Evolutionary conservation across 768 basidiomycete species (phyloP).

Genomic region (Lentinula sp.): DNA sequence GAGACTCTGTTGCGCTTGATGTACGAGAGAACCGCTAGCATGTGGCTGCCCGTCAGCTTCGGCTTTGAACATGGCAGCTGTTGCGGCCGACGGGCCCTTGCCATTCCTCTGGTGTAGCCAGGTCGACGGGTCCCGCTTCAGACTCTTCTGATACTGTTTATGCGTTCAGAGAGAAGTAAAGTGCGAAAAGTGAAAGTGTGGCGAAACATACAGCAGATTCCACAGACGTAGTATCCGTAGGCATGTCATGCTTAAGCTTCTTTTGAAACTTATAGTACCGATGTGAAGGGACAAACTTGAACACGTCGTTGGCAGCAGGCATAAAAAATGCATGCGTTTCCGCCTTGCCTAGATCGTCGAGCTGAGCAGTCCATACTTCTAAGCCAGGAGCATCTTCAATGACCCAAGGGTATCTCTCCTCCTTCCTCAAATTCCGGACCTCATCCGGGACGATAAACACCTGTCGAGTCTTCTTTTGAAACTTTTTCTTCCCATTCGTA

Average conservation of each 20-base stretch:
- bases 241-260: conserved; percentile 68
- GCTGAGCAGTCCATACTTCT: conserved; percentile 76
- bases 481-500: conserved; percentile 57
- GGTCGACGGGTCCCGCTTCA: conserved; percentile 70
- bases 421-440: conserved; percentile 68
- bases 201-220: conserved; percentile 45
- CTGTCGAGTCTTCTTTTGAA: conserved; percentile 79
- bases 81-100: conserved; percentile 53
- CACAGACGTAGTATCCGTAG: conserved; percentile 62
- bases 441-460: conserved; percentile 81
- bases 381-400: conserved; percentile 71
- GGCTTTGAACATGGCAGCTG: conserved; percentile 64
- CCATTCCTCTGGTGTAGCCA: conserved; percentile 66
- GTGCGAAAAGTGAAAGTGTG: conserved; percentile 6
- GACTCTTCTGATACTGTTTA: conserved; percentile 44
- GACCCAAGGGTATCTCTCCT: conserved; percentile 91
- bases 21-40: conserved; percentile 35
- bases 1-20: conserved; percentile 47
- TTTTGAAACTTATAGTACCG: conserved; percentile 94
- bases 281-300: conserved; percentile 84
- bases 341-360: conserved; percentile 71
- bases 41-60: conserved; percentile 46
- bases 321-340: conserved; percentile 80
- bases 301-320: conserved; percentile 74
- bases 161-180: conserved; percentile 9